These are phyloP conservation scores for Chytridium lagenaria DNA, from an alignment of 371 early-diverging fungal species.

Conservation along the genomic window DNA sequence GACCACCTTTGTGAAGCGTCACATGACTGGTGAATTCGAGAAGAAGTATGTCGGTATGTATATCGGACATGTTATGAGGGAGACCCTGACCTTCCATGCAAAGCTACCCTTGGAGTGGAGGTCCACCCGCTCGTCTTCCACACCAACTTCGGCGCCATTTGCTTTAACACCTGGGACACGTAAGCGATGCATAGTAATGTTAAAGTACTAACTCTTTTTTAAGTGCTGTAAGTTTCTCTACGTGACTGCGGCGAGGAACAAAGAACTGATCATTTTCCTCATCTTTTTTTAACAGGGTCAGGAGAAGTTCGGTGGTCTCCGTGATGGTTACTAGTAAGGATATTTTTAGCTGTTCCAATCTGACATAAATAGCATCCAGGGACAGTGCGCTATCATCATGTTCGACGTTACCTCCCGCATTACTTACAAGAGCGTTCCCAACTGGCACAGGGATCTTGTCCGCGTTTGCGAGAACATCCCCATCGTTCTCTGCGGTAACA, in stretches of 20 bases:
- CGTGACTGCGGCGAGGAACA: too few species aligned
- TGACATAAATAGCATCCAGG: constrained; percentile 78
- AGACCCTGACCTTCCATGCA: not conserved
- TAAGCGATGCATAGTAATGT: constrained; percentile 22
- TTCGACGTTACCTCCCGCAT: constrained; percentile 99
- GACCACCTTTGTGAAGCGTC: constrained; percentile 99
- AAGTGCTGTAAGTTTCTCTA: constrained; percentile 25
- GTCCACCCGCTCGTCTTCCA: constrained; percentile 97
- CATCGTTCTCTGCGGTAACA: constrained; percentile 99
- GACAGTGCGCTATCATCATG: constrained; percentile 99
- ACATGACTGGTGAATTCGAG: constrained; percentile 99
- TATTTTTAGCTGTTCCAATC: not conserved
- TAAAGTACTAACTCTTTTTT: not conserved
- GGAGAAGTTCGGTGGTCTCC: constrained; percentile 99
- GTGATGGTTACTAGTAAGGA: constrained; percentile 99
- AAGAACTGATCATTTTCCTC: too few species aligned
- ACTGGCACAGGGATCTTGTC: constrained; percentile 99
- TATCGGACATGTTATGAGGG: not conserved
- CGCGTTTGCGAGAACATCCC: constrained; percentile 99
- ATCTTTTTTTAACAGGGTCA: constrained; percentile 79
- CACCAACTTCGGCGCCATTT: constrained; percentile 97
- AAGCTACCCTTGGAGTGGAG: constrained; percentile 99
- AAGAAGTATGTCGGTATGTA: constrained; percentile 98
- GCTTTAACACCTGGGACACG: constrained; percentile 91
- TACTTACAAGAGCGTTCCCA: constrained; percentile 99